Percentiles rank a stretch among this genome's conserved stretches.
phyloP scores from a whole-genome alignment of 2,329 filamentous ascomycete genomes.

The Boeremia lycopersici region DNA sequence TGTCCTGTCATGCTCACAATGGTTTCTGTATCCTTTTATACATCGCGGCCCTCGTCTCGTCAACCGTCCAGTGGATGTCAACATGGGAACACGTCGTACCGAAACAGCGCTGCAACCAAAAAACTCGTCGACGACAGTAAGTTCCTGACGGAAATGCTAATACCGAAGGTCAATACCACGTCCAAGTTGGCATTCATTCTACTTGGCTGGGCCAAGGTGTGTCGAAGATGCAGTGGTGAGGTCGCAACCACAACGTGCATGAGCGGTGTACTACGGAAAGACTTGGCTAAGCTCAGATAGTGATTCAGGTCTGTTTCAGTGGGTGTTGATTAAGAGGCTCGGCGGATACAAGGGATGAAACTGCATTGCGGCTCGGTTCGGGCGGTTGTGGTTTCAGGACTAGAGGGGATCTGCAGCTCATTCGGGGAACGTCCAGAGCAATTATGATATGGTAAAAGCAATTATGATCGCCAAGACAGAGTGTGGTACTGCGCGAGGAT shows the following conservation, averaged over 20 bases:
- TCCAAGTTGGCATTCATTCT: not conserved
- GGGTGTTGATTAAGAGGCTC: not conserved
- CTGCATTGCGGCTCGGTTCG: slow-evolving; percentile 5
- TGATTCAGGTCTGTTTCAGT: slow-evolving; percentile 7
- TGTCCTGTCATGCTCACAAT: not conserved
- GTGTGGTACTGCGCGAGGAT: not conserved
- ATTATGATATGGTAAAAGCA: not conserved
- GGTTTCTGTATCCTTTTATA: not conserved
- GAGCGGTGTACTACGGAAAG: not conserved
- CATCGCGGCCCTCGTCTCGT: not conserved
- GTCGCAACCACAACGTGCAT: not conserved
- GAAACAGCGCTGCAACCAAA: slow-evolving; percentile 5
- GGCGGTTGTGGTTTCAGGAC: not conserved
- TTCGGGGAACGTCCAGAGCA: not conserved
- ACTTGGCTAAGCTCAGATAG: not conserved
- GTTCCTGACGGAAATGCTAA: not conserved
- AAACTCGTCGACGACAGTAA: not conserved
- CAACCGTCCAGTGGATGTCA: not conserved
- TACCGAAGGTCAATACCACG: not conserved
- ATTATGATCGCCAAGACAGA: not conserved
- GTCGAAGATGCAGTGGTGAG: not conserved
- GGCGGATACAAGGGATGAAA: slow-evolving; percentile 3
- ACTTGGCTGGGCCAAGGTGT: slow-evolving; percentile 5
- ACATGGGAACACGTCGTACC: not conserved
- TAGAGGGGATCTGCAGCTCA: not conserved